phyloP scores from a whole-genome alignment of 176 grass and related monocot species.

The Aegilops speltoides region DNA sequence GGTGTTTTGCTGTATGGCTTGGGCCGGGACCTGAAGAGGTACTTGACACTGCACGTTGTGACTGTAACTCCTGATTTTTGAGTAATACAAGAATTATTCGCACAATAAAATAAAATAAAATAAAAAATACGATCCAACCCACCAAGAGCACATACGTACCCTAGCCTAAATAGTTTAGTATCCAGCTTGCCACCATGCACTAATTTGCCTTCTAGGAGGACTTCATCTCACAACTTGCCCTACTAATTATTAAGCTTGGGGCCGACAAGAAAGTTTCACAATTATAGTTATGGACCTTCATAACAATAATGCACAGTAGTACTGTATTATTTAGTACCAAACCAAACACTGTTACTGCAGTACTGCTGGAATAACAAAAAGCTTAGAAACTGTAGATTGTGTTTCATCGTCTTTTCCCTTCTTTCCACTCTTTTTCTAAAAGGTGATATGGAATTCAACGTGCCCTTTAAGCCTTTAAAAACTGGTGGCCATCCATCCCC shows the following conservation, averaged over 20 bases:
- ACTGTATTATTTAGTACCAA: not conserved
- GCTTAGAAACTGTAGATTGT: slow-evolving; percentile 34
- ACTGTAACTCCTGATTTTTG: no score
- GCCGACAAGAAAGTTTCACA: not conserved
- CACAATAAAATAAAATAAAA: no score
- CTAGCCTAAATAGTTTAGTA: not conserved
- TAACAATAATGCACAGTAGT: not conserved
- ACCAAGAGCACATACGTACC: slow-evolving; percentile 23
- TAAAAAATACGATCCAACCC: slow-evolving; percentile 35
- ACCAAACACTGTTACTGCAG: not conserved
- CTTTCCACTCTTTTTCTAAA: slow-evolving; percentile 27
- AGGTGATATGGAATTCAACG: slow-evolving; percentile 43
- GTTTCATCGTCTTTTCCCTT: slow-evolving; percentile 28
- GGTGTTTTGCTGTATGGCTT: not conserved
- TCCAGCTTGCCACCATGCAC: not conserved
- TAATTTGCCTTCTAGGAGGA: not conserved
- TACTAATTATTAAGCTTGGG: not conserved
- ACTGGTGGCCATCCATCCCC: not conserved
- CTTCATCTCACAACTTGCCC: slow-evolving; percentile 4
- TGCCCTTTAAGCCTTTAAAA: slow-evolving; percentile 33
- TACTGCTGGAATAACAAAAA: slow-evolving; percentile 29
- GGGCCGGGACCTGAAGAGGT: no score
- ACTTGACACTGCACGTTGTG: no score
- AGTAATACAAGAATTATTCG: no score
- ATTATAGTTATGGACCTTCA: not conserved